Conservation (phyloP, 768 basidiomycete genomes). For the Mycena galopus region DNA sequence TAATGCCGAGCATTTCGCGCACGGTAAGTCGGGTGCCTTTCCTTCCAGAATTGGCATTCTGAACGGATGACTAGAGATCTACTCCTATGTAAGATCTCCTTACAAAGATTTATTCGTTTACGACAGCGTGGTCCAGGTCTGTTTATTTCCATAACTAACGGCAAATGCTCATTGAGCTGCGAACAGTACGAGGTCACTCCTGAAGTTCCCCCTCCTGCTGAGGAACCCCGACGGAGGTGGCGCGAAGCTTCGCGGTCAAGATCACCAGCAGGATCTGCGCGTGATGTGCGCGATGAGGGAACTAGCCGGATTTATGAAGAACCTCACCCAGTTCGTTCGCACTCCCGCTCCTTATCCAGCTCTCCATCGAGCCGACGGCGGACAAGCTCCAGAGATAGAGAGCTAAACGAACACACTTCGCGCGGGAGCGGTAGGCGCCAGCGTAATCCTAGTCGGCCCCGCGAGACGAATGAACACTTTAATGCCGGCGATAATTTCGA, state of each 20-base stretch:
- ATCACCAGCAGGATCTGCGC: slow-evolving; percentile 12
- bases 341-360: slow-evolving; percentile 8
- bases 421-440: slow-evolving; percentile 17
- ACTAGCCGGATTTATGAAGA: slow-evolving; percentile 1
- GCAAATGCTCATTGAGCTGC: slow-evolving; percentile 15
- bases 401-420: slow-evolving; percentile 19
- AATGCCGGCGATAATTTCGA: neutral
- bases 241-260: slow-evolving; percentile 18
- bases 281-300: slow-evolving; percentile 7
- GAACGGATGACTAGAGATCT: slow-evolving; percentile 72
- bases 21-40: slow-evolving; percentile 68
- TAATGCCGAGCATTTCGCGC: slow-evolving; percentile 94
- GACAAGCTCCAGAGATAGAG: slow-evolving; percentile 14
- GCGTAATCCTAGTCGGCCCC: slow-evolving; percentile 6
- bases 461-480: neutral
- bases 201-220: slow-evolving; percentile 16
- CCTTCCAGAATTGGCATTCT: slow-evolving; percentile 13
- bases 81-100: slow-evolving; percentile 90
- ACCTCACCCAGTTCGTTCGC: neutral
- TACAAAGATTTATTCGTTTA: slow-evolving; percentile 88
- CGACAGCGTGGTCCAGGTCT: slow-evolving; percentile 85
- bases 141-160: slow-evolving; percentile 18
- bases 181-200: slow-evolving; percentile 19
- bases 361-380: slow-evolving; percentile 1
- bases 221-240: slow-evolving; percentile 32